Percentiles rank a stretch among this genome's conserved stretches.
Evolutionary conservation across 2,329 filamentous ascomycete genomes (phyloP).

Genomic region (Talaromyces sp.): DNA sequence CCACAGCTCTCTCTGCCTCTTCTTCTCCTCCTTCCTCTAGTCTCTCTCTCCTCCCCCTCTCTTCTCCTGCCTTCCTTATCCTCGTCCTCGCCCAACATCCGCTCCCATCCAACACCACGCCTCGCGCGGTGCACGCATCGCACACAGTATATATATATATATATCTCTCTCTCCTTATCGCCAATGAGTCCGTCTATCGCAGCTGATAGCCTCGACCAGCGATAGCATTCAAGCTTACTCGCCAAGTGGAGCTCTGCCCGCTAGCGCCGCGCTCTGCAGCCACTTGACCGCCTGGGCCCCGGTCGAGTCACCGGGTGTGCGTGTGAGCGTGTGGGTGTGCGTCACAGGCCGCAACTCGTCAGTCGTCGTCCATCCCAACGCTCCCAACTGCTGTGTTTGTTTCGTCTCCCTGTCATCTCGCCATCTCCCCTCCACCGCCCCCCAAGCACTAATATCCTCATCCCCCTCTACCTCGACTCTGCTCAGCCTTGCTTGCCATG

Average conservation of each 20-base stretch:
- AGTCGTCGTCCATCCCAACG: constrained; percentile 9
- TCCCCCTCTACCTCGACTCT: neutral
- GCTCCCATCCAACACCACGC: neutral
- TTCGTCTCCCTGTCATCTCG: constrained; percentile 13
- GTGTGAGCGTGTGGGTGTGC: constrained; percentile 21
- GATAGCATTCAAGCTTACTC: neutral
- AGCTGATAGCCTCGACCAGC: neutral
- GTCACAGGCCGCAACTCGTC: constrained; percentile 28
- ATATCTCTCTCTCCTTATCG: neutral
- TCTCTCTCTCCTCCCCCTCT: neutral
- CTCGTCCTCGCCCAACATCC: neutral
- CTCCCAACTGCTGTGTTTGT: neutral
- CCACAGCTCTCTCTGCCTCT: neutral
- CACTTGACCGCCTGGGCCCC: constrained; percentile 21
- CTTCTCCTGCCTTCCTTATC: neutral
- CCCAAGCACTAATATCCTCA: neutral
- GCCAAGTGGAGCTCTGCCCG: neutral
- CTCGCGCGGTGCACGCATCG: neutral
- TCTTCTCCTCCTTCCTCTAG: neutral
- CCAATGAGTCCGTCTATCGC: neutral
- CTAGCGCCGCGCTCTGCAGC: constrained; percentile 1
- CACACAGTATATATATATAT: neutral
- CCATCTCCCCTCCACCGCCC: neutral
- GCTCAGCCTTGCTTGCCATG: constrained; percentile 4
- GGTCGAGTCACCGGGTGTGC: constrained; percentile 34